Percentiles rank a stretch among this genome's conserved stretches.
Evolutionary conservation across 495 filamentous ascomycete genomes (phyloP).

Genomic region (Tirmania nivea): DNA sequence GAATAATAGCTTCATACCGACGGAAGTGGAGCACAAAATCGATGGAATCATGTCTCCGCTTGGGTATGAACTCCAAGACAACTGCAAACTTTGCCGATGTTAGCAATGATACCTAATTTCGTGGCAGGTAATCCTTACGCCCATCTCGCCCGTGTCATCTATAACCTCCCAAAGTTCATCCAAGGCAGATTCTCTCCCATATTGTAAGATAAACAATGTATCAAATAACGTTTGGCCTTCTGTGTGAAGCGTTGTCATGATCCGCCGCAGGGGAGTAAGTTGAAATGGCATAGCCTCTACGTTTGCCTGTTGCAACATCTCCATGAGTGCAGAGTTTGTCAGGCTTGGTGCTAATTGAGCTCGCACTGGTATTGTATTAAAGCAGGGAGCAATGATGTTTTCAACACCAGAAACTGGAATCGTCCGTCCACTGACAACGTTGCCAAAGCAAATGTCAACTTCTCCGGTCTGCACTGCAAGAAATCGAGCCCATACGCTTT

Average conservation of each 20-base stretch:
- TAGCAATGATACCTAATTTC: background rate
- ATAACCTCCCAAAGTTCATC: constrained; percentile 39
- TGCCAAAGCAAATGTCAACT: constrained; percentile 60
- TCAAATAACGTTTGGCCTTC: constrained; percentile 40
- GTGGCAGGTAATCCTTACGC: constrained; percentile 26
- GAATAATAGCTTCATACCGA: constrained; percentile 13
- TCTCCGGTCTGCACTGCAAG: constrained; percentile 30
- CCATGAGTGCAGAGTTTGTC: constrained; percentile 31
- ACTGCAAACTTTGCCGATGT: constrained; percentile 30
- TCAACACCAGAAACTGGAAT: constrained; percentile 41
- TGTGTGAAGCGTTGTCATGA: constrained; percentile 28
- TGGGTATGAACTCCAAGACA: constrained; percentile 47
- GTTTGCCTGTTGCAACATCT: constrained; percentile 34
- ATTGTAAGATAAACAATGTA: constrained; percentile 53
- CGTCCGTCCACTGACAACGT: constrained; percentile 51
- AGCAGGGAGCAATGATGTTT: constrained; percentile 59
- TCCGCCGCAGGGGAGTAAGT: constrained; percentile 42
- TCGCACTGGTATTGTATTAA: constrained; percentile 71
- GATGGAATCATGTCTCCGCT: constrained; percentile 24
- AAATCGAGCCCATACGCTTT: constrained; percentile 44
- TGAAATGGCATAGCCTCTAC: constrained; percentile 38
- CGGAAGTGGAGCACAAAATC: constrained; percentile 27
- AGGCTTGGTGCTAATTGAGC: constrained; percentile 24
- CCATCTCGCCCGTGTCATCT: constrained; percentile 52
- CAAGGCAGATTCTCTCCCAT: constrained; percentile 10